Evolutionary conservation across 371 early-diverging fungal species (phyloP), one percentile per base, ranked within the genome.

Genomic region (Dichotomocladium elegans): DNA sequence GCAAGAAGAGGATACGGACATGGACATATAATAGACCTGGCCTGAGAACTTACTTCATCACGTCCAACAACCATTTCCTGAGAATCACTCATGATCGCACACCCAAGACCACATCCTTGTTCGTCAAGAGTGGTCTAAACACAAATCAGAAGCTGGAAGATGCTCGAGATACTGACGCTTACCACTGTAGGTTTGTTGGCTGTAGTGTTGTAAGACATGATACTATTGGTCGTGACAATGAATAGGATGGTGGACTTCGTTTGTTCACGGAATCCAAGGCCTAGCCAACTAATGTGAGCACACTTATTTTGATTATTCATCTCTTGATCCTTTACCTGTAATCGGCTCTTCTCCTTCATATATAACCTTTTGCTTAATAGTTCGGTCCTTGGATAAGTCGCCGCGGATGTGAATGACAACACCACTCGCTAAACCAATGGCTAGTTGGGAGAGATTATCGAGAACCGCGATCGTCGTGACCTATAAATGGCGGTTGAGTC

Each of bases 371-470:
- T 89, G 87, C 51, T 91, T 91, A 0, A 85, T 84, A 21, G 82
- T 80, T 21, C 87, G 77, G 54, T 91, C 92, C 42, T 86, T 84
- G 37, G 82, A 79, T 4, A 95, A 67, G 63, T 92, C 92, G 2
- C 94, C 94, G 24, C 89, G 82, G 26, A 92, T 82, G 48, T 91
- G 70, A 15, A 95, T 72, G 0, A 95, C 93, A 1, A 86, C 82
- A 21, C 96, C 98, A 62, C 93, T 93, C 2, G 91, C 90, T 55
- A 96, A 74, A 0, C 95, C 98, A 33, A 95, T 71, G 4, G 95
- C 95, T 5, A 90, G 70, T 66, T 94, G 95, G 5, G 91, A 80
- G 67, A 94, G 65, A 51, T 84, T 86, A 41, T 91, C 91, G 14
- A 91, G 63, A 0, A 87, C 83, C 15, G 93, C 89, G 28, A 96